These are phyloP conservation scores for Chlorella variabilis DNA, from an alignment of 163 green algal genomes.

Conservation along the genomic window DNA sequence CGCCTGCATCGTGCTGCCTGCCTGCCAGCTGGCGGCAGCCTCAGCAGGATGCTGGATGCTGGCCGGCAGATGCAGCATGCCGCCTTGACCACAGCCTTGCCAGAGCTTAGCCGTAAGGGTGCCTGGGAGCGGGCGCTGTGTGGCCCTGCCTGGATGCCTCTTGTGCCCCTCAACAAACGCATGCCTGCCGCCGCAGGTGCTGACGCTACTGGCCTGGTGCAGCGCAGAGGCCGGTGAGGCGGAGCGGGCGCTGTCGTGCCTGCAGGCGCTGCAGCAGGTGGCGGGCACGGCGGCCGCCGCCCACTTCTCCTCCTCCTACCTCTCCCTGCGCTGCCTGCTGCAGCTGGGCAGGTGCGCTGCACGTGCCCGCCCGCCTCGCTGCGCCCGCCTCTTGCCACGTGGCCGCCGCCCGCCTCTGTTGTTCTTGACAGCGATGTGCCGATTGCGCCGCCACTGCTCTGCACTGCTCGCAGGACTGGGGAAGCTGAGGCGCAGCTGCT, in stretches of 20 bases:
- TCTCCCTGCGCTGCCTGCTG: slow-evolving; percentile 28
- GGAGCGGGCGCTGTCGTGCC: slow-evolving; percentile 24
- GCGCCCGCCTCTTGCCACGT: not conserved
- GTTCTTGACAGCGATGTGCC: not conserved
- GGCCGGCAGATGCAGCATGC: no score
- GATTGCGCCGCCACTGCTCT: not conserved
- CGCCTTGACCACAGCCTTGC: no score
- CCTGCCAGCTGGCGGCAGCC: no score
- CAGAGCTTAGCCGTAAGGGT: no score
- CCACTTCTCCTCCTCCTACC: slow-evolving; percentile 15
- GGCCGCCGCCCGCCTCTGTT: no score
- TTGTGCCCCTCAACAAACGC: no score
- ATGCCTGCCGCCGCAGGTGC: slow-evolving; percentile 15
- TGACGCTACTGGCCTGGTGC: slow-evolving; percentile 27
- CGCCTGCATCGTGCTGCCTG: no score
- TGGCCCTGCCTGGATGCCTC: no score
- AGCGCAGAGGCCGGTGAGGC: slow-evolving; percentile 10
- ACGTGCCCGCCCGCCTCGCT: not conserved
- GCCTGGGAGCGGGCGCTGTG: no score
- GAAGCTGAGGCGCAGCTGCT: slow-evolving; percentile 35
- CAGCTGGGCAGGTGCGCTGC: slow-evolving; percentile 11
- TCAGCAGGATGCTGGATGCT: no score
- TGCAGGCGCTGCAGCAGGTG: slow-evolving; percentile 29
- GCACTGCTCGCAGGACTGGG: not conserved
- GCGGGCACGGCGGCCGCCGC: not conserved